Base-by-base conservation (phyloP, 805 yeast genomes). In the Scheffersomyces stipitis region DNA sequence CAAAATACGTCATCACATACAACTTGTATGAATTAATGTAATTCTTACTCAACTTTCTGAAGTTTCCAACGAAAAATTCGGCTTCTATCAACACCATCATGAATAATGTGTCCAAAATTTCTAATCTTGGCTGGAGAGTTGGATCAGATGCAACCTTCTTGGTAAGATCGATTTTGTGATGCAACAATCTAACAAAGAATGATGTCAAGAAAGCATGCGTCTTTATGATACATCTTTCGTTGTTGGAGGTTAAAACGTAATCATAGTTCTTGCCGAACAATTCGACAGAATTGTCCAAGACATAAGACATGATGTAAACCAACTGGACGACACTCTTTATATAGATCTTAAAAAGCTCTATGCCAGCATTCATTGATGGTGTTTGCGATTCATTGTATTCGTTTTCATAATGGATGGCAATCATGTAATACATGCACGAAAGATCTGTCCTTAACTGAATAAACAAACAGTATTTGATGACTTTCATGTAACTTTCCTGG, bases 11-110 rank as follows among this genome's bases (percentile, higher is more conserved):
- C 58, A 69, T 64, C 30, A 67, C 70, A 38, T 66, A 64, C 10
- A 69, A 46, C 41, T 59, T 56, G 52, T 67, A 67, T 2, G 73
- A 66, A 41, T 66, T 69, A 36, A 64, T 56, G 45, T 69, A 68
- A 4, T 57, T 57, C 15, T 54, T 41, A 43, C 72, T 62, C 43
- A 69, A 53, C 23, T 56, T 57, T 16, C 67, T 32, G 50, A 69
- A 69, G 42, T 64, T 62, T 1, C 74, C 73, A 22, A 68, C 71
- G 43, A 68, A 69, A 5, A 67, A 47, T 33, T 68, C 74, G 1
- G 73, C 65, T 36, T 69, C 73, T 1, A 56, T 38, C 18, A 69
- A 45, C 9, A 62, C 55, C 26, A 60, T 49, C 10, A 48, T 51
- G 38, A 66, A 64, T 28, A 69, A 48, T 13, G 41, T 45, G 40